These are phyloP conservation scores for Apiospora saccharicola DNA, from an alignment of 2,329 filamentous ascomycete species.

Conservation along the genomic window DNA sequence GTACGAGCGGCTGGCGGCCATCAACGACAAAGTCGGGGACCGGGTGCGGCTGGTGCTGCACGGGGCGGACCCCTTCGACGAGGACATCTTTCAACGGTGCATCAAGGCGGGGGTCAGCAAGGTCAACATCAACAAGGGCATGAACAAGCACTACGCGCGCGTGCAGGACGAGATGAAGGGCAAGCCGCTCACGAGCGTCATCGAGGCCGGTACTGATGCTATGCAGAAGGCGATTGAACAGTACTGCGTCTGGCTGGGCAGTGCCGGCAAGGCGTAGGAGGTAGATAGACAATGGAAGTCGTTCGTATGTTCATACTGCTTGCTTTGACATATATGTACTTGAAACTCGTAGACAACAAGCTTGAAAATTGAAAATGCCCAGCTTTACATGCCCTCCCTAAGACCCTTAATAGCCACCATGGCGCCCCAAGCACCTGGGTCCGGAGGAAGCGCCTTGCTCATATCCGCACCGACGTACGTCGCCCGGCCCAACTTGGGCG, in stretches of 20 bases:
- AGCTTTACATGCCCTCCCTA: conserved; percentile 5
- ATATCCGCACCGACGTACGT: conserved; percentile 70
- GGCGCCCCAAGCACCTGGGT: conserved; percentile 75
- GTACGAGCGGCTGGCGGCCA: conserved; percentile 43
- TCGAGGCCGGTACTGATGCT: conserved; percentile 53
- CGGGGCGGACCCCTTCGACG: conserved; percentile 55
- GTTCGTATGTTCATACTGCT: background rate
- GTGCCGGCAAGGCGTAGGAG: conserved; percentile 51
- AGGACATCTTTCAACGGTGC: conserved; percentile 53
- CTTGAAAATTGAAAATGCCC: too few relatives aligned
- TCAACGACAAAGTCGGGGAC: conserved; percentile 53
- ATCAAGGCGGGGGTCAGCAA: conserved; percentile 55
- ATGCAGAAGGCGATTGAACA: conserved; percentile 58
- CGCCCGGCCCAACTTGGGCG: conserved; percentile 69
- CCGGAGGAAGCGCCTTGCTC: conserved; percentile 63
- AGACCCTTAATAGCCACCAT: conserved; percentile 56
- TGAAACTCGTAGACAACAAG: background rate
- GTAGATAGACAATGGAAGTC: background rate
- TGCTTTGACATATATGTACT: background rate
- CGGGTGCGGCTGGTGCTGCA: conserved; percentile 56
- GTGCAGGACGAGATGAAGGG: conserved; percentile 54
- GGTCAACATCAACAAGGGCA: conserved; percentile 60
- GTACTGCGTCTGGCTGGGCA: conserved; percentile 55
- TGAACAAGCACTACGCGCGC: conserved; percentile 56
- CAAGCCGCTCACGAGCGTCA: conserved; percentile 55